Evolutionary conservation across 176 grass and related monocot species (phyloP).

Genomic region (Metroxylon sagu): DNA sequence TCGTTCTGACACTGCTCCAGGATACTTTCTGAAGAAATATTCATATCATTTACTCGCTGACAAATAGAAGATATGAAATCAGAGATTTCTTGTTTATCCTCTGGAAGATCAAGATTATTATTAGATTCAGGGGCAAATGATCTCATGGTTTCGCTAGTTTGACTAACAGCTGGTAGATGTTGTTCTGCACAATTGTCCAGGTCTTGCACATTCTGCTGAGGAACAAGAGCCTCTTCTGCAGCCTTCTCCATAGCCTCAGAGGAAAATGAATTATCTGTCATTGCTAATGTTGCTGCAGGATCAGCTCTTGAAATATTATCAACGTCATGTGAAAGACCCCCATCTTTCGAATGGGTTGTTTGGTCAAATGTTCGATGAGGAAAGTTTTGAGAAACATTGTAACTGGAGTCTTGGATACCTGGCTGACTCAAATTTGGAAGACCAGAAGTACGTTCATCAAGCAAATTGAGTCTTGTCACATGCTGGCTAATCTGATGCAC

Average conservation of each 20-base stretch:
- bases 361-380: conserved; percentile 29
- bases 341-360: conserved; percentile 30
- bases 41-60: conserved; percentile 28
- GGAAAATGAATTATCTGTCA: conserved; percentile 11
- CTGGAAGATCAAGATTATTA: conserved; percentile 6
- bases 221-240: conserved; percentile 5
- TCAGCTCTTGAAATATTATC: conserved; percentile 20
- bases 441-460: conserved; percentile 24
- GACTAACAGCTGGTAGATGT: conserved; percentile 20
- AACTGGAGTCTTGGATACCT: conserved; percentile 24
- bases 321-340: conserved; percentile 12
- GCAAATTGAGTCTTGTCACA: conserved; percentile 21
- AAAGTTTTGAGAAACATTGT: conserved; percentile 12
- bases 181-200: conserved; percentile 7
- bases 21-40: conserved; percentile 31
- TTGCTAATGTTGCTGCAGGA: conserved; percentile 12
- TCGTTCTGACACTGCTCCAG: background rate
- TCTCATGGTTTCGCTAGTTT: conserved; percentile 3
- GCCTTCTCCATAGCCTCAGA: conserved; percentile 13
- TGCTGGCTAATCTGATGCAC: conserved; percentile 35
- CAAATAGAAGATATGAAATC: conserved; percentile 25
- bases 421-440: conserved; percentile 34
- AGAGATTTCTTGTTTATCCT: conserved; percentile 8
- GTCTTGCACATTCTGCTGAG: conserved; percentile 2
- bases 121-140: conserved; percentile 15